Conservation (phyloP, 2,329 filamentous ascomycete species). For the Colletotrichum eleusines region DNA sequence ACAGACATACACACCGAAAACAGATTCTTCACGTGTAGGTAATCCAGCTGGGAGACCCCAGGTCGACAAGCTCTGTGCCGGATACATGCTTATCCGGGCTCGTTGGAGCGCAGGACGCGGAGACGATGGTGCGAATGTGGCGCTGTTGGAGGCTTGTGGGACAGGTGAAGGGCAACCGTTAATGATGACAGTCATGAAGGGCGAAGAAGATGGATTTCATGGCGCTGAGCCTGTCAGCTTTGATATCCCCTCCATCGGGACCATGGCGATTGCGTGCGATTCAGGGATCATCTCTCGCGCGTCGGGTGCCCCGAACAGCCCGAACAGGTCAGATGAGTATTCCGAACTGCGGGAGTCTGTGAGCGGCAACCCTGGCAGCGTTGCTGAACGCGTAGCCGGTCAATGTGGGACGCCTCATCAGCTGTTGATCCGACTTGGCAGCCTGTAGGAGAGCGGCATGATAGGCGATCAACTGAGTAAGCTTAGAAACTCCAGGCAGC, state of each 20-base stretch:
- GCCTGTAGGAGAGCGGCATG: neutral
- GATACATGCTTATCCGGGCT: neutral
- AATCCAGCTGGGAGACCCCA: neutral
- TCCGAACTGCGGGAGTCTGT: too few relatives aligned
- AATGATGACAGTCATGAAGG: too few relatives aligned
- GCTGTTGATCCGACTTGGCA: neutral
- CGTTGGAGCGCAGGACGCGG: too few relatives aligned
- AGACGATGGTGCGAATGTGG: too few relatives aligned
- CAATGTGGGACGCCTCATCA: neutral
- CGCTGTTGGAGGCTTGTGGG: too few relatives aligned
- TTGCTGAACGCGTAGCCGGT: too few relatives aligned
- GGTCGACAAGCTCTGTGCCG: too few relatives aligned
- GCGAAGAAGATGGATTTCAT: neutral
- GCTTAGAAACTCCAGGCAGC: too few relatives aligned
- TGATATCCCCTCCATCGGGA: too few relatives aligned
- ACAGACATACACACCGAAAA: slow-evolving; percentile 2
- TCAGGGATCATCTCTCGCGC: neutral
- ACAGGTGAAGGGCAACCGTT: too few relatives aligned
- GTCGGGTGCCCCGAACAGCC: neutral
- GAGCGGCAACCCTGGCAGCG: neutral
- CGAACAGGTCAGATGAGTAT: neutral
- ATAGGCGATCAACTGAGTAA: neutral
- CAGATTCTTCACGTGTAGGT: neutral
- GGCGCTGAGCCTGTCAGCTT: too few relatives aligned
- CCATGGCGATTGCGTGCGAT: neutral